Conservation (phyloP, 2,329 filamentous ascomycete genomes). For the Colletotrichum euphorbiae region DNA sequence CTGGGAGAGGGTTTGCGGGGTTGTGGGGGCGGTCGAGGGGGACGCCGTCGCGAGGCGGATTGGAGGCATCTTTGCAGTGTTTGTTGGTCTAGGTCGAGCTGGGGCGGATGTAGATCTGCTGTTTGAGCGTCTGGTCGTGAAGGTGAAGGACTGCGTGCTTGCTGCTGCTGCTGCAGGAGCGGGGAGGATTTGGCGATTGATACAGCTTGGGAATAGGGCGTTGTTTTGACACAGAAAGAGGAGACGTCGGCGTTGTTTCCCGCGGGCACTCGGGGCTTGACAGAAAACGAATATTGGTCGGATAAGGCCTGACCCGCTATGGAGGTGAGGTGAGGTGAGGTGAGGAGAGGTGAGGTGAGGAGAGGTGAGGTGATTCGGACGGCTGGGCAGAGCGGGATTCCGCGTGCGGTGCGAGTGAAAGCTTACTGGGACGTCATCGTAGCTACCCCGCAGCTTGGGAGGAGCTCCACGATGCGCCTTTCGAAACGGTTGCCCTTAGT, state of each 20-base stretch:
- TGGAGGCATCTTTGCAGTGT: constrained; percentile 27
- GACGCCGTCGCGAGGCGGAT: constrained; percentile 68
- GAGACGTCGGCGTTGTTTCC: not conserved
- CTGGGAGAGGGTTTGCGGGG: constrained; percentile 71
- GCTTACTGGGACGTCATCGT: constrained; percentile 23
- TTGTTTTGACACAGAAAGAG: not conserved
- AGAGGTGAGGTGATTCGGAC: constrained; percentile 25
- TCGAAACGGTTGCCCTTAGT: not conserved
- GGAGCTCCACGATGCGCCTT: constrained; percentile 16
- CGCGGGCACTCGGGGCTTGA: constrained; percentile 27
- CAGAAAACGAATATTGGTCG: not conserved
- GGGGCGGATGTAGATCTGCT: not conserved
- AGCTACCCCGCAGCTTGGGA: constrained; percentile 26
- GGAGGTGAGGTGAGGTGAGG: constrained; percentile 8
- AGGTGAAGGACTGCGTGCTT: not conserved
- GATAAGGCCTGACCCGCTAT: not conserved
- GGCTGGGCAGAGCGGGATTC: not conserved
- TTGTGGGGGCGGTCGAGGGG: constrained; percentile 62
- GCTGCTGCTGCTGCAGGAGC: not conserved
- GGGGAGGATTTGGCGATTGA: too few species aligned
- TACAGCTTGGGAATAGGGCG: not conserved
- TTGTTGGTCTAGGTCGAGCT: not conserved
- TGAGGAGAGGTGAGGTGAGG: constrained; percentile 8
- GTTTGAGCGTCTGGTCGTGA: not conserved
- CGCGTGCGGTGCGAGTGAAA: not conserved